Evolutionary conservation across 257 asterid genomes (phyloP).

Genomic region (Solanum habrochaites): DNA sequence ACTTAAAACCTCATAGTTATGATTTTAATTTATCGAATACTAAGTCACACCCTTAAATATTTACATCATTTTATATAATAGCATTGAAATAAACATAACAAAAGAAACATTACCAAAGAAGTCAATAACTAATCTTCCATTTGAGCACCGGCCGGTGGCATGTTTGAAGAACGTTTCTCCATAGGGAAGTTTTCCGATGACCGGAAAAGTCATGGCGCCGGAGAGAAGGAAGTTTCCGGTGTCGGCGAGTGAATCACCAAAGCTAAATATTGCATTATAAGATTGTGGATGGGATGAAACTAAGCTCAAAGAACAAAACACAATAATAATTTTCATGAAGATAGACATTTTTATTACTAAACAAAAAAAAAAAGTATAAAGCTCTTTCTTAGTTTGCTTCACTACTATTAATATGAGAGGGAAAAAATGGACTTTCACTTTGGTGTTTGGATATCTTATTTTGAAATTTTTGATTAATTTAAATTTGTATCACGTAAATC

Average conservation of each 20-base stretch:
- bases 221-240: constrained; percentile 66
- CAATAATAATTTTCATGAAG: constrained; percentile 12
- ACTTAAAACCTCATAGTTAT: background rate
- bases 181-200: constrained; percentile 50
- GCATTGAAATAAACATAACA: background rate
- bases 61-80: background rate
- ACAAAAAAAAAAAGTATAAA: background rate
- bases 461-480: background rate
- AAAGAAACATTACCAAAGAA: constrained; percentile 28
- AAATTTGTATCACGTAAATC: accelerated
- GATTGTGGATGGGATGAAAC: constrained; percentile 12
- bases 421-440: background rate
- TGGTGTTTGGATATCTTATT: background rate
- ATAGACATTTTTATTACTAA: background rate
- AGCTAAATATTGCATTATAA: constrained; percentile 63
- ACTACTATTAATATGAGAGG: background rate
- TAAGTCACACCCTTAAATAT: background rate
- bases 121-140: constrained; percentile 54
- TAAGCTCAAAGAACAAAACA: background rate
- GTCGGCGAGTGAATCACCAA: constrained; percentile 74
- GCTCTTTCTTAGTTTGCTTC: background rate
- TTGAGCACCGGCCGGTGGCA: constrained; percentile 53
- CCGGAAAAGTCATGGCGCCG: constrained; percentile 56
- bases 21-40: background rate
- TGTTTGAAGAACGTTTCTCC: constrained; percentile 57